phyloP scores from a whole-genome alignment of 768 basidiomycete genomes.

The Tylopilus plumbeoviolaceoides region DNA sequence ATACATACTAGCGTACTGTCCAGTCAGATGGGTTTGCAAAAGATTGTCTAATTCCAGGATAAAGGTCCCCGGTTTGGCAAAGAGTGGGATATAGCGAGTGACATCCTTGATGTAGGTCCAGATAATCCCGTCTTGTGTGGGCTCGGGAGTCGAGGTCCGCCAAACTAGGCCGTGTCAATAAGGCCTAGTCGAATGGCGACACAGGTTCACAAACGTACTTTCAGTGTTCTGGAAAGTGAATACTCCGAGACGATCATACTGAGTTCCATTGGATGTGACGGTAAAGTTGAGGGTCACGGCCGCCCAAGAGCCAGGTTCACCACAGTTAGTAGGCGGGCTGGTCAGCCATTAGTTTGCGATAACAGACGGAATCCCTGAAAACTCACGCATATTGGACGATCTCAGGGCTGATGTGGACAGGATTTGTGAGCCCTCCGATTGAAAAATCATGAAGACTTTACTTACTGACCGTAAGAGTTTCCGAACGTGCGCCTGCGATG shows the following conservation, averaged over 20 bases:
- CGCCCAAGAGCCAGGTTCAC: slow-evolving; percentile 66
- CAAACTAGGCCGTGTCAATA: slow-evolving; percentile 45
- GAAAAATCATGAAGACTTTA: slow-evolving; percentile 2
- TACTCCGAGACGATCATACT: slow-evolving; percentile 67
- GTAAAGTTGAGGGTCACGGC: slow-evolving; percentile 75
- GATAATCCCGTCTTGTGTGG: slow-evolving; percentile 64
- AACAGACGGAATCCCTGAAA: not conserved
- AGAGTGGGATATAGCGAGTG: slow-evolving; percentile 67
- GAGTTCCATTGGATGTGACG: slow-evolving; percentile 72
- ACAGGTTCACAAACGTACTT: slow-evolving; percentile 40
- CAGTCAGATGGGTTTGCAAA: slow-evolving; percentile 51
- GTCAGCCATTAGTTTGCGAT: not conserved
- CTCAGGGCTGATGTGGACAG: slow-evolving; percentile 45
- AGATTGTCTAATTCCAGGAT: slow-evolving; percentile 74
- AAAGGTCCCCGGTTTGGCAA: slow-evolving; percentile 61
- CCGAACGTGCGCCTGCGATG: slow-evolving; percentile 61
- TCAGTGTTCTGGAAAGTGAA: slow-evolving; percentile 79
- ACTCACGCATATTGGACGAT: slow-evolving; percentile 58
- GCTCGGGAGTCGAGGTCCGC: slow-evolving; percentile 80
- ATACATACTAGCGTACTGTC: slow-evolving; percentile 63
- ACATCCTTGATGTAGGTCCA: slow-evolving; percentile 80
- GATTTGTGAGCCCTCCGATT: not conserved
- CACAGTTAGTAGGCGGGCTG: slow-evolving; percentile 73
- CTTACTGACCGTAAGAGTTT: slow-evolving; percentile 64
- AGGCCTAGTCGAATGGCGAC: not conserved